Evolutionary conservation across 1,139 yeast species (phyloP), one percentile per base, ranked within the genome.

Genomic region (Yamadazyma songkhlaensis): DNA sequence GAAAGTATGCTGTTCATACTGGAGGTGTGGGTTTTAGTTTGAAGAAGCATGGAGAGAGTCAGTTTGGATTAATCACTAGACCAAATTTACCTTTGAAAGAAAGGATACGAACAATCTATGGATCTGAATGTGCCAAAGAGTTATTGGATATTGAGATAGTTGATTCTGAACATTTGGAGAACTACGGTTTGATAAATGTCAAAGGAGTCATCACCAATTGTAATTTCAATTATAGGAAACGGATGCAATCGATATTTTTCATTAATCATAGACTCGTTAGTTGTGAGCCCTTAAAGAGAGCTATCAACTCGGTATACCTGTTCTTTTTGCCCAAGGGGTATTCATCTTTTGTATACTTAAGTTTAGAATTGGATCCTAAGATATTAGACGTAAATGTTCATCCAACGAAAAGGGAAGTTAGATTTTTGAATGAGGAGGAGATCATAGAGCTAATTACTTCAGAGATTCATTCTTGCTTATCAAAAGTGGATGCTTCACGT

Each of bases 351-450:
- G 72, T 87, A 1, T 92, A 89, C 58, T 46, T 92, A 38, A 72
- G 87, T 33, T 56, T 92, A 15, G 67, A 68, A 27, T 78, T 92
- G 5, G 66, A 71, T 13, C 86, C 97, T 0, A 65, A 63, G 25
- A 81, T 83, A 42, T 69, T 92, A 10, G 99, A 92, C 56, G 98
- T 92, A 9, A 92, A 92, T 56, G 81, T 94, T 8, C 98, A 94
- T 54, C 99, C 99, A 0, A 92, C 98, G 0, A 92, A 92, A 51
- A 72, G 94, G 38, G 97, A 92, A 51, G 97, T 94, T 1, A 62
- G 95, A 35, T 89, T 94, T 55, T 63, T 92, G 26, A 61, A 81
- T 54, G 97, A 94, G 52, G 95, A 85, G 38, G 97, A 89, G 53
- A 86, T 94, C 15, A 74, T 87, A 6, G 89, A 83, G 29, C 48